Conservation (phyloP, 2,329 filamentous ascomycete genomes). For the Aspergillus sp. region DNA sequence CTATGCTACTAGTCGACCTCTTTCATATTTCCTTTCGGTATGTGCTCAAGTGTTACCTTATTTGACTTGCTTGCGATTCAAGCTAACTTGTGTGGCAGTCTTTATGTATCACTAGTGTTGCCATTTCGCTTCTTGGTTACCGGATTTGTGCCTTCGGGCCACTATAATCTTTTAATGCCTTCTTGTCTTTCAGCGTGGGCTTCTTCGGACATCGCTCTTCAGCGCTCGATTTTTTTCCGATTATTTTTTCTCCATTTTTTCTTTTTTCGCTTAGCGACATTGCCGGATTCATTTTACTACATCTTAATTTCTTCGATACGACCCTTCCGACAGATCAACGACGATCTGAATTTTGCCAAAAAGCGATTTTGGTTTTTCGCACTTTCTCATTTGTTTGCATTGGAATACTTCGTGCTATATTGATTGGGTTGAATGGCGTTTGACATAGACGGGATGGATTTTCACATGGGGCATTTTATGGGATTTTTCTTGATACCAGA, state of each 20-base stretch:
- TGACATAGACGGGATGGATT: constrained; percentile 32
- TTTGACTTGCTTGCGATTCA: background rate
- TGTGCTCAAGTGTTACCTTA: background rate
- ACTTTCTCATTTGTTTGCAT: background rate
- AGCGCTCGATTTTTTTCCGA: background rate
- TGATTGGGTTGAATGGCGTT: constrained; percentile 24
- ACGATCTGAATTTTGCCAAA: constrained; percentile 9
- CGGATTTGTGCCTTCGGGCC: background rate
- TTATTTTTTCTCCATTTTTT: background rate
- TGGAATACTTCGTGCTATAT: background rate
- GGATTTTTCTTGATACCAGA: constrained; percentile 34
- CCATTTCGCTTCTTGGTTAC: constrained; percentile 4
- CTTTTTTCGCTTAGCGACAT: background rate
- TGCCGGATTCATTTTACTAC: too few relatives aligned
- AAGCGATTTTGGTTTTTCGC: constrained; percentile 14
- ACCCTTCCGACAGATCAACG: constrained; percentile 2
- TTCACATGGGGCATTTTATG: constrained; percentile 21
- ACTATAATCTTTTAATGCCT: constrained; percentile 2
- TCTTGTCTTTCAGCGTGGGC: constrained; percentile 1
- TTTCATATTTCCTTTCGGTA: background rate
- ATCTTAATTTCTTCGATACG: constrained; percentile 1
- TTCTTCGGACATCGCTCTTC: background rate
- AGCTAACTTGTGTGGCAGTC: background rate
- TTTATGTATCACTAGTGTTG: constrained; percentile 7
- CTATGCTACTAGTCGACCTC: constrained; percentile 1